These are phyloP conservation scores for Amanita pseudoporphyria DNA, from an alignment of 768 basidiomycete genomes.

Conservation along the genomic window DNA sequence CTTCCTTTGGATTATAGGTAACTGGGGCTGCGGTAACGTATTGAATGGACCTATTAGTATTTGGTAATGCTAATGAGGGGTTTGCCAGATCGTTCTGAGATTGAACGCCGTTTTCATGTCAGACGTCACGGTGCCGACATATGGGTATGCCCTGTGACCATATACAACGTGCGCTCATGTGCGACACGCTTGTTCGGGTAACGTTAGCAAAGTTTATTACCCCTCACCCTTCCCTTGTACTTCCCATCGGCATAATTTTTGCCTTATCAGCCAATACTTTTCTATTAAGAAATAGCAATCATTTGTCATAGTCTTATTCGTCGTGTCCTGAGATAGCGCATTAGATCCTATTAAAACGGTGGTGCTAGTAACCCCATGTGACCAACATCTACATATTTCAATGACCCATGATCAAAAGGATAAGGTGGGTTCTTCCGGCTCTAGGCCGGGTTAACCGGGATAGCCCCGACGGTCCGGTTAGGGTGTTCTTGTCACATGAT, in stretches of 20 bases:
- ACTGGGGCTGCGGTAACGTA: conserved; percentile 1
- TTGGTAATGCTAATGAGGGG: neutral
- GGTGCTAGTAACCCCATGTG: no score
- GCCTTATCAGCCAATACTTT: neutral
- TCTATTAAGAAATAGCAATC: neutral
- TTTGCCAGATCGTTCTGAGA: neutral
- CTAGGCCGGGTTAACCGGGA: no score
- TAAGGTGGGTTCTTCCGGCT: no score
- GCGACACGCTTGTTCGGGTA: neutral
- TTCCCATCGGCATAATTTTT: conserved; percentile 1
- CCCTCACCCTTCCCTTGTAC: neutral
- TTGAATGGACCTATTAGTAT: neutral
- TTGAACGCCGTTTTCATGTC: conserved; percentile 1
- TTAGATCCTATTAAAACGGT: no score
- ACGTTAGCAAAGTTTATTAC: neutral
- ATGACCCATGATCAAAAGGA: no score
- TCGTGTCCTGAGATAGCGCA: no score
- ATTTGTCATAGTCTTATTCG: no score
- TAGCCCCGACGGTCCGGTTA: no score
- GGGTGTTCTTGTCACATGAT: no score
- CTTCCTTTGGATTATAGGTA: neutral
- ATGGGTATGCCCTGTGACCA: neutral
- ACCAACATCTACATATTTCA: no score
- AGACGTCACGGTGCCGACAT: neutral
- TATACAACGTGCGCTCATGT: neutral